Conservation (phyloP, 208 protist species). For the Histomonas meleagridis region DNA sequence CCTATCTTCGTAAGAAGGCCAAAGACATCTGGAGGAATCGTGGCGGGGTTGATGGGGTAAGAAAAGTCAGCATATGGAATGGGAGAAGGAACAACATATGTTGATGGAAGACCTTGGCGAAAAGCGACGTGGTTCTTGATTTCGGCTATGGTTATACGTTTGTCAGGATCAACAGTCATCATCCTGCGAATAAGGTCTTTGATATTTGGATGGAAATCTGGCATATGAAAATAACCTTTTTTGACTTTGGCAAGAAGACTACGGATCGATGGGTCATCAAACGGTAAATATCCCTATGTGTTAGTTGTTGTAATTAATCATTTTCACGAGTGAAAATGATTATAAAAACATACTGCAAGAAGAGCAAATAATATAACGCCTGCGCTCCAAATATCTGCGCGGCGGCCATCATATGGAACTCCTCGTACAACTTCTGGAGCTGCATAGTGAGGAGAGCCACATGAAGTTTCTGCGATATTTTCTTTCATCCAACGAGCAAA, state of each 20-base stretch:
- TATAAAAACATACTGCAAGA: no score
- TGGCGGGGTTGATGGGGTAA: neutral
- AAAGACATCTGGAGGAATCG: neutral
- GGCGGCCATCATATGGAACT: neutral
- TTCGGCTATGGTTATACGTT: neutral
- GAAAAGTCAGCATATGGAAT: neutral
- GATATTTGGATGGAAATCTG: neutral
- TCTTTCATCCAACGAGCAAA: neutral
- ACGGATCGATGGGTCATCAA: slow-evolving; percentile 3
- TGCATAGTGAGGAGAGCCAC: neutral
- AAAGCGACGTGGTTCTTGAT: neutral
- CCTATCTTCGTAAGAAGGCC: neutral
- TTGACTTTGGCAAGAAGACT: neutral
- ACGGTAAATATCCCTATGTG: slow-evolving; percentile 23
- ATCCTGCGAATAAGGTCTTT: slow-evolving; percentile 17
- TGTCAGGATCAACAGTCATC: neutral
- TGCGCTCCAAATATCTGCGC: neutral
- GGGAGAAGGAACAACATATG: neutral
- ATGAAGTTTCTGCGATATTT: slow-evolving; percentile 8
- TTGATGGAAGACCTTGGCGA: neutral
- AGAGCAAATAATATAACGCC: slow-evolving; percentile 27
- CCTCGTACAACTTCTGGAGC: neutral
- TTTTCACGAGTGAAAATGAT: no score
- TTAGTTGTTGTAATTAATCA: no score
- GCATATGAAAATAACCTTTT: neutral